These are phyloP conservation scores for Syncephalis plumigaleata DNA, from an alignment of 371 early-diverging fungal species.

Conservation along the genomic window DNA sequence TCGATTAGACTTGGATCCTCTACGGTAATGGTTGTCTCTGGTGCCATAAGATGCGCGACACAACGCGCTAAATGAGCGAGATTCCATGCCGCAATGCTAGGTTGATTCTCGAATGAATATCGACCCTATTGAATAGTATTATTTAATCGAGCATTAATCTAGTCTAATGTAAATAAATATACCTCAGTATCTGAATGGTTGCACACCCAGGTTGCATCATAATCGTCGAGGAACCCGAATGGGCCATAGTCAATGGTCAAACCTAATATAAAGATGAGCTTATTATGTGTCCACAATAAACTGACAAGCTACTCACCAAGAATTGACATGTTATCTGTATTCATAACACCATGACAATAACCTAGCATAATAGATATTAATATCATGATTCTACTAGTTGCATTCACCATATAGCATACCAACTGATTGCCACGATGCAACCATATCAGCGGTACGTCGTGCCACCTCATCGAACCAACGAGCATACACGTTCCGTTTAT, in stretches of 20 bases:
- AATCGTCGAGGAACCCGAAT: constrained; percentile 66
- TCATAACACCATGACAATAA: constrained; percentile 81
- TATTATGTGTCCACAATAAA: not conserved
- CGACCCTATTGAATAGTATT: constrained; percentile 18
- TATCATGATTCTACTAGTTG: too few species aligned
- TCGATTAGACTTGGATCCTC: too few species aligned
- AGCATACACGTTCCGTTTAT: constrained; percentile 6
- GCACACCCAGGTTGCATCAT: constrained; percentile 56
- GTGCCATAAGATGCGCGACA: constrained; percentile 14
- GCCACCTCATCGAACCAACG: constrained; percentile 40
- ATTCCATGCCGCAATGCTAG: constrained; percentile 70
- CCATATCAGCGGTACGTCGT: constrained; percentile 50
- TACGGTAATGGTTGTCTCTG: too few species aligned
- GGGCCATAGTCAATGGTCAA: constrained; percentile 85
- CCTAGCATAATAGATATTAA: constrained; percentile 15
- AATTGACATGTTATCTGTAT: constrained; percentile 82
- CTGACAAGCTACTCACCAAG: constrained; percentile 14
- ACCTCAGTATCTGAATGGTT: constrained; percentile 53
- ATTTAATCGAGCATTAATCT: constrained; percentile 2
- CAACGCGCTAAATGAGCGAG: constrained; percentile 42
- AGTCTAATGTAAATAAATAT: constrained; percentile 4
- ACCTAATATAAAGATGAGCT: constrained; percentile 13
- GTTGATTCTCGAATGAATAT: constrained; percentile 72
- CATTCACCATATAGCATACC: too few species aligned
- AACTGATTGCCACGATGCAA: constrained; percentile 74